Conservation (phyloP, 768 basidiomycete species). For the Russula brevipes region DNA sequence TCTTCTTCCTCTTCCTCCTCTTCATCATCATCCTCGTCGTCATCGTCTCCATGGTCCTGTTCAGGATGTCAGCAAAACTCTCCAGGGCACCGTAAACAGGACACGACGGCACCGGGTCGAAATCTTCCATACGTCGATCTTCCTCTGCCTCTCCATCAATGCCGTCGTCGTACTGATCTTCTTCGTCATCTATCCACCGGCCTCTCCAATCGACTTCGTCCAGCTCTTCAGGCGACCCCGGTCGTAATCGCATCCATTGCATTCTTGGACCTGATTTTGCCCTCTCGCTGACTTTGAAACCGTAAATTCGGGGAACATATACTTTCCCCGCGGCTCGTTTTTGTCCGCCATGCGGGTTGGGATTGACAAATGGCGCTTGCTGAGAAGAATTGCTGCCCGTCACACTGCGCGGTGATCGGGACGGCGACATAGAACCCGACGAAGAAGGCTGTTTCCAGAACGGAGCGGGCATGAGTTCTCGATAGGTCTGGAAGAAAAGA, state of each 20-base stretch:
- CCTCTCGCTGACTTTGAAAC: slow-evolving; percentile 94
- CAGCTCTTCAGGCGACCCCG: slow-evolving; percentile 72
- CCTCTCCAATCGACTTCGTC: slow-evolving; percentile 90
- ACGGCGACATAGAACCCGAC: slow-evolving; percentile 46
- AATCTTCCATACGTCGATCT: slow-evolving; percentile 81
- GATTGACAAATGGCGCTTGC: slow-evolving; percentile 67
- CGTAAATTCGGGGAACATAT: slow-evolving; percentile 91
- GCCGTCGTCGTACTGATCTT: slow-evolving; percentile 58
- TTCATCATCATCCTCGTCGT: slow-evolving; percentile 50
- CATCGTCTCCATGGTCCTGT: slow-evolving; percentile 41
- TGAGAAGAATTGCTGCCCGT: slow-evolving; percentile 45
- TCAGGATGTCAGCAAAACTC: neutral
- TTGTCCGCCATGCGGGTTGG: slow-evolving; percentile 85
- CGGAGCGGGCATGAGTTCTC: slow-evolving; percentile 88
- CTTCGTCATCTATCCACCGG: slow-evolving; percentile 77
- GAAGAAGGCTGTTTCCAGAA: slow-evolving; percentile 73
- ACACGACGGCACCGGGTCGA: slow-evolving; percentile 60
- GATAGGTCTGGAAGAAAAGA: slow-evolving; percentile 96
- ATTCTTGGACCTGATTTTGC: slow-evolving; percentile 94
- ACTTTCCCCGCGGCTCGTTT: slow-evolving; percentile 82
- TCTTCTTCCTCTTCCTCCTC: slow-evolving; percentile 49
- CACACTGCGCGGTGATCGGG: slow-evolving; percentile 49
- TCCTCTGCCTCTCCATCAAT: slow-evolving; percentile 39
- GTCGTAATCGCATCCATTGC: slow-evolving; percentile 91
- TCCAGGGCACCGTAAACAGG: slow-evolving; percentile 1